phyloP scores from a whole-genome alignment of 305 asterid genomes.

The Ilex paraguariensis region DNA sequence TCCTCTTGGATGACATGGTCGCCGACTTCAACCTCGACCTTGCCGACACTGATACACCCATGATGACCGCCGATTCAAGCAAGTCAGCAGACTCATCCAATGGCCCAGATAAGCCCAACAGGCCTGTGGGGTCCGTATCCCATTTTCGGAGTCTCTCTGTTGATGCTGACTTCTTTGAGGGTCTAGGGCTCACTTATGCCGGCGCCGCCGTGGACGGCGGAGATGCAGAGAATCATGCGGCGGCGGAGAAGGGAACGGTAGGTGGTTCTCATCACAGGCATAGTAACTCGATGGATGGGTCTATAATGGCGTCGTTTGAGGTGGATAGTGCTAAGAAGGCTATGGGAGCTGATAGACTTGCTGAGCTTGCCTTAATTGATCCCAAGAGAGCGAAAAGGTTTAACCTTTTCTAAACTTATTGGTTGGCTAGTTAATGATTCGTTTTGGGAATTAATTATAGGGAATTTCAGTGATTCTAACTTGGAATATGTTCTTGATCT shows the following conservation, averaged over 20 bases:
- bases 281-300: slow-evolving; percentile 78
- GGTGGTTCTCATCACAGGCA: slow-evolving; percentile 42
- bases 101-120: slow-evolving; percentile 21
- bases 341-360: slow-evolving; percentile 57
- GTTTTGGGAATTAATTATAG: too few species aligned
- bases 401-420: slow-evolving; percentile 5
- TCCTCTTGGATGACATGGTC: slow-evolving; percentile 62
- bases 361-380: slow-evolving; percentile 85
- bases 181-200: slow-evolving; percentile 57
- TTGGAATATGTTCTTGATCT: too few species aligned
- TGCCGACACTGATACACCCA: slow-evolving; percentile 28
- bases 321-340: slow-evolving; percentile 69
- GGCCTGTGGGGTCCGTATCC: slow-evolving; percentile 20
- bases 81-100: slow-evolving; percentile 11
- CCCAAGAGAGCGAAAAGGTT: slow-evolving; percentile 96
- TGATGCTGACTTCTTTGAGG: slow-evolving; percentile 19
- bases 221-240: slow-evolving; percentile 4
- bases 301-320: slow-evolving; percentile 64
- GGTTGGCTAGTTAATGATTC: neutral
- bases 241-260: slow-evolving; percentile 17
- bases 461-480: too few species aligned
- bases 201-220: slow-evolving; percentile 4
- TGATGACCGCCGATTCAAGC: slow-evolving; percentile 22
- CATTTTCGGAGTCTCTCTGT: slow-evolving; percentile 77
- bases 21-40: slow-evolving; percentile 40